Percentiles rank a stretch among this genome's conserved stretches.
These are phyloP conservation scores for Casuarina equisetifolia DNA, from an alignment of 306 rosid species.

Conservation along the genomic window DNA sequence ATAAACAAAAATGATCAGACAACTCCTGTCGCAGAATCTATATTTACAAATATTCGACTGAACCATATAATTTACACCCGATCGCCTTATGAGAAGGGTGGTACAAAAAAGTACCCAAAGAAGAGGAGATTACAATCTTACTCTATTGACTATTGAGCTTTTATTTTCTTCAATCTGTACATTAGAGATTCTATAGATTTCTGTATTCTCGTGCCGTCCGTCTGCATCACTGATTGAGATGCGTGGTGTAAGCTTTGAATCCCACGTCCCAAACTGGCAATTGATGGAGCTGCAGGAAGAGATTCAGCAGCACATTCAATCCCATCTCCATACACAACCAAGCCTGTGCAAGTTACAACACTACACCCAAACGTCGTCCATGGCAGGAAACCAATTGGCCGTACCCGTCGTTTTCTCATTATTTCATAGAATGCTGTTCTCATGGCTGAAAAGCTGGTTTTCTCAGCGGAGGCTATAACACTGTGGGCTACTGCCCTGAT, in stretches of 20 bases:
- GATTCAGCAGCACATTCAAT: constrained; percentile 68
- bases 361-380: constrained; percentile 79
- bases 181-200: constrained; percentile 56
- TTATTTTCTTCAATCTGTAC: constrained; percentile 53
- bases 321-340: constrained; percentile 70
- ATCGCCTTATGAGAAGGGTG: constrained; percentile 16
- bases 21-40: constrained; percentile 6
- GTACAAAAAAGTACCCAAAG: constrained; percentile 24
- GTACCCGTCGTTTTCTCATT: constrained; percentile 64
- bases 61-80: constrained; percentile 25
- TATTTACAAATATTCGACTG: constrained; percentile 34
- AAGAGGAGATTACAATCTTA: constrained; percentile 20
- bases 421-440: constrained; percentile 78
- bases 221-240: constrained; percentile 44
- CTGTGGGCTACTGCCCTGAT: constrained; percentile 66
- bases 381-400: constrained; percentile 58
- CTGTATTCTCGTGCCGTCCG: constrained; percentile 59
- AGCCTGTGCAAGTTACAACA: constrained; percentile 61
- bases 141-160: constrained; percentile 41
- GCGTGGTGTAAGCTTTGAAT: constrained; percentile 55
- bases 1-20: constrained; percentile 7
- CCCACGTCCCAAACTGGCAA: constrained; percentile 78
- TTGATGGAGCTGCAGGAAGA: constrained; percentile 67
- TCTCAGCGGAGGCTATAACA: constrained; percentile 70
- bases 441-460: constrained; percentile 74